Conservation (phyloP, 2,329 filamentous ascomycete genomes). For the Botrytis tulipae region DNA sequence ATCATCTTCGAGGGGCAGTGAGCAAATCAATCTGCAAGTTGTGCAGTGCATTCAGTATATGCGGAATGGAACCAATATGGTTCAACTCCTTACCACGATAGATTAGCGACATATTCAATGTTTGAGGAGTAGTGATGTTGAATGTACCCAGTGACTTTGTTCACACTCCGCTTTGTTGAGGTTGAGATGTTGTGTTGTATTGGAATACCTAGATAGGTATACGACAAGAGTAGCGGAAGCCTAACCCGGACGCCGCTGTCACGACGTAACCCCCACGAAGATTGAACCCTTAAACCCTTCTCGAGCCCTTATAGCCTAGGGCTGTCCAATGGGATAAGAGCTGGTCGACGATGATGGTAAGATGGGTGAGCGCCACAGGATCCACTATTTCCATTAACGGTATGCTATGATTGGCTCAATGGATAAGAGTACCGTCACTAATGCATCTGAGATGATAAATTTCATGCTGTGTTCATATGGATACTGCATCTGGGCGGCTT, state of each 20-base stretch:
- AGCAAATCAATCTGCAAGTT: not conserved
- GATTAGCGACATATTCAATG: not conserved
- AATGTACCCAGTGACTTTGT: not conserved
- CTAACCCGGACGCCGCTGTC: not conserved
- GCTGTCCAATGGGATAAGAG: not conserved
- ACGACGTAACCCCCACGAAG: not conserved
- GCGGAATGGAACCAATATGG: not conserved
- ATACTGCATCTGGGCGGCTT: not conserved
- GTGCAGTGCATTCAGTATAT: not conserved
- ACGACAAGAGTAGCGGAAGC: not conserved
- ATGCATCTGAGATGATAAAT: constrained; percentile 1
- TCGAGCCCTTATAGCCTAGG: not conserved
- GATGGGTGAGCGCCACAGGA: constrained; percentile 2
- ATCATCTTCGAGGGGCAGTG: not conserved
- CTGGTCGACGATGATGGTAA: not conserved
- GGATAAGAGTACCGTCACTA: not conserved
- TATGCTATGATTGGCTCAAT: not conserved
- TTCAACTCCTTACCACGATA: not conserved
- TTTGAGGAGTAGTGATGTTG: not conserved
- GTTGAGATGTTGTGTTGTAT: constrained; percentile 12
- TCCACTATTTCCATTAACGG: not conserved
- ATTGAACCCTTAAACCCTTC: not conserved
- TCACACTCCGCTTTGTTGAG: constrained; percentile 5
- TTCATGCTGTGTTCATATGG: not conserved
- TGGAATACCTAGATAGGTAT: not conserved